Evolutionary conservation across 345 rosid species (phyloP).

Genomic region (Acer negundo): DNA sequence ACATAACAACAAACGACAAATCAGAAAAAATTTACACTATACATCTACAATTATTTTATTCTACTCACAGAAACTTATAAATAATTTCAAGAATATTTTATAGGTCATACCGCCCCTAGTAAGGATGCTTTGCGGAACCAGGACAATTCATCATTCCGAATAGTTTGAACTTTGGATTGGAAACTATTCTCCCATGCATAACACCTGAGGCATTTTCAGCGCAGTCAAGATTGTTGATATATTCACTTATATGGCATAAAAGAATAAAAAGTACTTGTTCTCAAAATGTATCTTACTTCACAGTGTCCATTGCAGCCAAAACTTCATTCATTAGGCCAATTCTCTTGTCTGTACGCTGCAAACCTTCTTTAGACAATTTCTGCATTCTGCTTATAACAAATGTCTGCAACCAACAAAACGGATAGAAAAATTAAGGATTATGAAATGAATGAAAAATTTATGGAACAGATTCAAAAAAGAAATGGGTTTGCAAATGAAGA

Average conservation of each 20-base stretch:
- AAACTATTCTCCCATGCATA: slow-evolving; percentile 99
- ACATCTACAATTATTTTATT: neutral
- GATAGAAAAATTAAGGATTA: slow-evolving; percentile 6
- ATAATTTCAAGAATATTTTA: slow-evolving; percentile 21
- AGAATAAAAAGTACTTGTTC: neutral
- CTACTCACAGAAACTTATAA: slow-evolving; percentile 2
- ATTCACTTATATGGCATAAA: neutral
- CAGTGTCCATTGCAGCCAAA: slow-evolving; percentile 98
- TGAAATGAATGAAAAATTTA: neutral
- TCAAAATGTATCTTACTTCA: slow-evolving; percentile 63
- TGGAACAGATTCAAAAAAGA: neutral
- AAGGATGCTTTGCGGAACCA: slow-evolving; percentile 95
- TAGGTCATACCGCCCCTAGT: slow-evolving; percentile 78
- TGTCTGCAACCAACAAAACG: slow-evolving; percentile 53
- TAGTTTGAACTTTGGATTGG: slow-evolving; percentile 78
- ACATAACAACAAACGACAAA: neutral
- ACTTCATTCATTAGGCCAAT: slow-evolving; percentile 98
- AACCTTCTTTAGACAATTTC: slow-evolving; percentile 87
- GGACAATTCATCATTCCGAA: slow-evolving; percentile 83
- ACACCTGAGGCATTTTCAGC: slow-evolving; percentile 56
- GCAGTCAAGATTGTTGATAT: slow-evolving; percentile 9
- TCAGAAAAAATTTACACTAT: neutral
- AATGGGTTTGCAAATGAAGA: neutral
- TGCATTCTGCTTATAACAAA: slow-evolving; percentile 87
- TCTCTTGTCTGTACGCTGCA: slow-evolving; percentile 97